Percentiles rank a stretch among this genome's conserved stretches.
Conservation (phyloP, 192 early-diverging fungal genomes). For the Helicostylum pulchrum region DNA sequence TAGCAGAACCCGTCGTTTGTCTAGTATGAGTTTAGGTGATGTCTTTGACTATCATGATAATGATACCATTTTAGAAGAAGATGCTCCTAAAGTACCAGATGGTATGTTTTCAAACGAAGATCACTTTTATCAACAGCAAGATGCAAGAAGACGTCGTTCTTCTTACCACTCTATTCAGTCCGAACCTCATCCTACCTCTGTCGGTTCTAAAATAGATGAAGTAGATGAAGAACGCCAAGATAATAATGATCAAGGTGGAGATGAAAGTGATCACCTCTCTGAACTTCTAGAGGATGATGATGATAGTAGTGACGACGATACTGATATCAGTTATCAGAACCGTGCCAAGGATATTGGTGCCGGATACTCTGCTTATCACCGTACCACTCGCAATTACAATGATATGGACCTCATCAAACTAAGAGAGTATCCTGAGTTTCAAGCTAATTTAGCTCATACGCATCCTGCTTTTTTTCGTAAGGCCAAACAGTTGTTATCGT, state of each 20-base stretch:
- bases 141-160: constrained; percentile 6
- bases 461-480: constrained; percentile 21
- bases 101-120: constrained; percentile 5
- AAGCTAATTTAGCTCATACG: constrained; percentile 7
- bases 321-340: neutral
- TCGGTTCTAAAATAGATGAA: constrained; percentile 8
- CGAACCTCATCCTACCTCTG: constrained; percentile 19
- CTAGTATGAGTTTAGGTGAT: constrained; percentile 3
- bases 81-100: constrained; percentile 3
- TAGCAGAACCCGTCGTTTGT: neutral
- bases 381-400: neutral
- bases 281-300: constrained; percentile 9
- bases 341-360: neutral
- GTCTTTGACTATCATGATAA: constrained; percentile 8
- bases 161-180: constrained; percentile 17
- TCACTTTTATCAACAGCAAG: constrained; percentile 8
- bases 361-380: neutral
- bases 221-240: constrained; percentile 2
- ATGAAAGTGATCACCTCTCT: neutral
- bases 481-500: neutral
- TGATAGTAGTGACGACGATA: neutral
- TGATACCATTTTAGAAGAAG: constrained; percentile 4
- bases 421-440: constrained; percentile 3
- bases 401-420: constrained; percentile 1
- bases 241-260: neutral